These are phyloP conservation scores for Begonia peltatifolia DNA, from an alignment of 306 rosid genomes.

Conservation along the genomic window DNA sequence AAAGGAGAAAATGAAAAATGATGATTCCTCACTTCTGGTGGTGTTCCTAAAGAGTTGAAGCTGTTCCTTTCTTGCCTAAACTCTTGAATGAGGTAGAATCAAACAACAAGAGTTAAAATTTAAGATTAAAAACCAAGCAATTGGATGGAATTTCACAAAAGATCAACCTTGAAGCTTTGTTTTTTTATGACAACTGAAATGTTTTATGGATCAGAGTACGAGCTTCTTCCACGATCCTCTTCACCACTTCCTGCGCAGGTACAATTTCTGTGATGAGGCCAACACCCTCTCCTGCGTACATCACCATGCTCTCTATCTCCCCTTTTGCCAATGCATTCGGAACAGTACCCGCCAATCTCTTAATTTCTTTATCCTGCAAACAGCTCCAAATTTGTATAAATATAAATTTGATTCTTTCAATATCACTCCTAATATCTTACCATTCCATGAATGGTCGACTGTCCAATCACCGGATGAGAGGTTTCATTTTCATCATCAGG, in stretches of 20 bases:
- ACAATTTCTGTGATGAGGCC: constrained; percentile 57
- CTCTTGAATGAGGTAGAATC: too few relatives aligned
- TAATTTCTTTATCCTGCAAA: constrained; percentile 31
- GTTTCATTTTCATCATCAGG: constrained; percentile 48
- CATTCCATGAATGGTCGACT: constrained; percentile 49
- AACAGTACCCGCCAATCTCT: constrained; percentile 46
- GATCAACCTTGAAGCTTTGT: too few relatives aligned
- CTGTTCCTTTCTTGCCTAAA: too few relatives aligned
- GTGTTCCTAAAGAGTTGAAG: too few relatives aligned
- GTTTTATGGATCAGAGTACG: constrained; percentile 26
- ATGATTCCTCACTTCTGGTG: too few relatives aligned
- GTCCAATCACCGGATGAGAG: constrained; percentile 54
- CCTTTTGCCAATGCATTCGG: constrained; percentile 51
- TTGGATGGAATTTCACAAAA: too few relatives aligned
- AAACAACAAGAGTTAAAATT: too few relatives aligned
- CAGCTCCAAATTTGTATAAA: too few relatives aligned
- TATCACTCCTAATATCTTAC: constrained; percentile 13
- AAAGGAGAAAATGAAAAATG: too few relatives aligned
- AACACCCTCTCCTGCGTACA: constrained; percentile 78
- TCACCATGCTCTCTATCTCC: constrained; percentile 69
- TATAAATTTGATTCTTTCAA: too few relatives aligned
- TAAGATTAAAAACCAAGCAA: too few relatives aligned
- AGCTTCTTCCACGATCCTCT: constrained; percentile 61
- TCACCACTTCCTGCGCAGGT: constrained; percentile 58
- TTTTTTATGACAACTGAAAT: not conserved